These are phyloP conservation scores for Verticillium dahliae DNA, from an alignment of 2,329 filamentous ascomycete species.

Conservation along the genomic window DNA sequence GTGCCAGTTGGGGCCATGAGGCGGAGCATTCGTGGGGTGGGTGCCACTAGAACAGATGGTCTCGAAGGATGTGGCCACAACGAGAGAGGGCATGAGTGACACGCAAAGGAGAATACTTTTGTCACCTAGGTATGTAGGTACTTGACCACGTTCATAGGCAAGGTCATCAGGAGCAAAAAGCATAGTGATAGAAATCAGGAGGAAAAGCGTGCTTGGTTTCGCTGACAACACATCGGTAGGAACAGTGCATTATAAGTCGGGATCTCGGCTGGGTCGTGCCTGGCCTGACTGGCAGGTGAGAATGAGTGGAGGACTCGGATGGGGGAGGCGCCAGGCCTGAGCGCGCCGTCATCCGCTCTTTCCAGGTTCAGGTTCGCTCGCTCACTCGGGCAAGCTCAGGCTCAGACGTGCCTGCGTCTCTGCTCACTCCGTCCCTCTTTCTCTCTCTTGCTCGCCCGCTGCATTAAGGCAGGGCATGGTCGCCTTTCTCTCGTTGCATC, in stretches of 20 bases:
- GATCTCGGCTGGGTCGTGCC: background rate
- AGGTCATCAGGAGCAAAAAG: too few species aligned
- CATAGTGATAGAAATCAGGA: background rate
- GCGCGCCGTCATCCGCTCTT: background rate
- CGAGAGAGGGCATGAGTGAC: background rate
- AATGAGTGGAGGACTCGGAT: background rate
- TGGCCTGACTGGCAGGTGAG: background rate
- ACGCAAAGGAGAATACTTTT: background rate
- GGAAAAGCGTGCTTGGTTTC: too few species aligned
- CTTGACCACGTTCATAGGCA: too few species aligned
- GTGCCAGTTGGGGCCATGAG: background rate
- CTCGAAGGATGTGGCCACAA: background rate
- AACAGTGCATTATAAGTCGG: background rate
- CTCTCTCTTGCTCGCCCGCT: background rate
- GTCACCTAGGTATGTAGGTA: too few species aligned
- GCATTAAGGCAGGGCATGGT: background rate
- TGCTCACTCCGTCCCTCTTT: background rate
- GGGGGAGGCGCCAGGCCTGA: background rate
- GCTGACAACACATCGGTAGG: background rate
- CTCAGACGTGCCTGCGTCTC: background rate
- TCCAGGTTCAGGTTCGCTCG: background rate
- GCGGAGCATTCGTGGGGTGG: background rate
- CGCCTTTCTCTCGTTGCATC: background rate
- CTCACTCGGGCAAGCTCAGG: background rate
- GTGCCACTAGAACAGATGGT: background rate